Evolutionary conservation across 257 asterid species (phyloP), one percentile per base, ranked within the genome.

Genomic region (Cinchona pubescens): DNA sequence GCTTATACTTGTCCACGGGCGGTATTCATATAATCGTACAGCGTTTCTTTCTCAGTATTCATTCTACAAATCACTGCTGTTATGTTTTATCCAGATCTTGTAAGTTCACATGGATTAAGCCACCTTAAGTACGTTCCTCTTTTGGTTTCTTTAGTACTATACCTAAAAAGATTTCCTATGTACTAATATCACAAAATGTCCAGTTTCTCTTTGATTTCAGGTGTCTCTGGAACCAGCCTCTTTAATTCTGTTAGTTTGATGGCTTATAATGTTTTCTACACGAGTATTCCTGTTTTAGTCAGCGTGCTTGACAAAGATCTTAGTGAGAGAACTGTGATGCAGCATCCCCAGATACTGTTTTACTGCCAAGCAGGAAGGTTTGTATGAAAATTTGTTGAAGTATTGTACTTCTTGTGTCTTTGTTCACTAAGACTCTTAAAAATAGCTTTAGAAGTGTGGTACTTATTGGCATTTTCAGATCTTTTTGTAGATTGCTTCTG

Each of bases 281-380:
- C 98, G 21, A 93, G 98, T 81, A 81, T 93, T 70, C 98, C 98
- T 27, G 98, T 91, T 81, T 85, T 93, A 83, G 87, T 86, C 83
- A 91, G 91, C 80, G 94, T 93, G 79, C 94, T 93, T 51, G 97
- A 93, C 91, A 93, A 93, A 88, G 98, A 93, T 87, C 95, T 93
- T 58, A 91, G 88, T 77, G 98, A 93, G 84, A 86, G 85, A 83
- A 93, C 98, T 35, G 98, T 93, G 37, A 88, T 93, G 93, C 98
- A 90, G 87, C 98, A 93, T 86, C 98, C 98, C 55, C 98, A 93
- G 81, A 93, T 93, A 84, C 84, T 93, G 66, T 91, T 86, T 80
- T 91, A 93, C 83, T 93, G 98, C 87, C 98, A 93, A 84, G 96
- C 98, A 30, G 98, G 98, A 90, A 93, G 98, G 97, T 94, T 68